Evolutionary conservation across 2,329 filamentous ascomycete species (phyloP).

Genomic region (Alternaria sp.): DNA sequence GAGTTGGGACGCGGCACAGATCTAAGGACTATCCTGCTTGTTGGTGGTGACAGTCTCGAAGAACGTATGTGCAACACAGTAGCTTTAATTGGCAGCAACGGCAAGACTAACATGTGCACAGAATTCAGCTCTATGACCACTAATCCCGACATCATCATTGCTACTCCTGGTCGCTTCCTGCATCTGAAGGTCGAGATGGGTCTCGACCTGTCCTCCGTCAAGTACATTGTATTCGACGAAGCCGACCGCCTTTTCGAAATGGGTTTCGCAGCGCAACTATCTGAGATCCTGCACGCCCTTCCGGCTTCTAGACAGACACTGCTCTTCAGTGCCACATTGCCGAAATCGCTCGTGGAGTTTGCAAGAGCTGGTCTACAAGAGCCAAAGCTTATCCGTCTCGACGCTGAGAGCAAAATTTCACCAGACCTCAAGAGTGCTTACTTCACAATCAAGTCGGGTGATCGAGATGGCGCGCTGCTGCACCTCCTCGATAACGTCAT

Average conservation of each 20-base stretch:
- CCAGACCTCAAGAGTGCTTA: conserved; percentile 96
- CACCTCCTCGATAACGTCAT: conserved; percentile 92
- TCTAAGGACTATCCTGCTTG: conserved; percentile 85
- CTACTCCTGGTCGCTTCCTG: conserved; percentile 93
- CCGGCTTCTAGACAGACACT: conserved; percentile 87
- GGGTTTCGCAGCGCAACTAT: conserved; percentile 93
- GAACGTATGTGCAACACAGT: conserved; percentile 62
- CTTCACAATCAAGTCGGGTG: conserved; percentile 88
- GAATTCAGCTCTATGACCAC: conserved; percentile 89
- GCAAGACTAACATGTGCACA: conserved; percentile 18
- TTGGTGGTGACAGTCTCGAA: conserved; percentile 94
- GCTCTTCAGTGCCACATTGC: conserved; percentile 93
- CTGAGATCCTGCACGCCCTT: conserved; percentile 89
- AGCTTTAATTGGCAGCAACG: neutral
- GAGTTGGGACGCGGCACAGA: conserved; percentile 91
- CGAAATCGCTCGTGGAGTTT: conserved; percentile 94
- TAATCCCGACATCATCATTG: conserved; percentile 97
- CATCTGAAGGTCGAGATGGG: conserved; percentile 98
- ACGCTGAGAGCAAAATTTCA: conserved; percentile 94
- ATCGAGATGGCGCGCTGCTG: conserved; percentile 92
- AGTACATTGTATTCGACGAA: conserved; percentile 97
- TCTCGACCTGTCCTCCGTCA: conserved; percentile 86
- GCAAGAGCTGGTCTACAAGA: conserved; percentile 92
- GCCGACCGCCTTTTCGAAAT: conserved; percentile 97
- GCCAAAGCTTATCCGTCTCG: conserved; percentile 85